A percentile compares a stretch with the other conserved stretches of the same genome.
Conservation (phyloP, 805 yeast species). For the Ogataea degrootiae region DNA sequence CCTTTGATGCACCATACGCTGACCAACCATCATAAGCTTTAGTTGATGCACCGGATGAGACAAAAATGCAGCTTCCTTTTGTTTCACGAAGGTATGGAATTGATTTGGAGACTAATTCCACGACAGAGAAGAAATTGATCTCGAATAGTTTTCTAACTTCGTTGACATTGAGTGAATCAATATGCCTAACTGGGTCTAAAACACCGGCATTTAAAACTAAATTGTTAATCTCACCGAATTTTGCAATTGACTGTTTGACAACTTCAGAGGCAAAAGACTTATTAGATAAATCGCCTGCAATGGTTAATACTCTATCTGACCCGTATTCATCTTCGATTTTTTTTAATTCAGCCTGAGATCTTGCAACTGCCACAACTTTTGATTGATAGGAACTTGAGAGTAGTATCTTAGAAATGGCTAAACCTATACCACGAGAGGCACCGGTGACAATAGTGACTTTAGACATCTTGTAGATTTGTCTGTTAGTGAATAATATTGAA, state of each 20-base stretch:
- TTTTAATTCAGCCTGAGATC: conserved; percentile 47
- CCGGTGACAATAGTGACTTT: conserved; percentile 50
- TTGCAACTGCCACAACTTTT: conserved; percentile 66
- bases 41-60: conserved; percentile 84
- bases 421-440: conserved; percentile 78
- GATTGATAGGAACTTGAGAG: conserved; percentile 34
- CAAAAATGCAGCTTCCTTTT: conserved; percentile 67
- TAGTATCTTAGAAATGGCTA: conserved; percentile 55
- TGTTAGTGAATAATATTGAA: background rate
- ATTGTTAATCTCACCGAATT: conserved; percentile 57
- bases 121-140: conserved; percentile 73
- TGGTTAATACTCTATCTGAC: conserved; percentile 40
- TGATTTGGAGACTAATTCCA: conserved; percentile 49
- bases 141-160: conserved; percentile 66
- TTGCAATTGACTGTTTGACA: conserved; percentile 39
- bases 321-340: conserved; percentile 37
- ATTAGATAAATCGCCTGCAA: conserved; percentile 59
- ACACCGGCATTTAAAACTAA: conserved; percentile 79
- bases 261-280: conserved; percentile 32
- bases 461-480: conserved; percentile 3
- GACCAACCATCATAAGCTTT: conserved; percentile 73
- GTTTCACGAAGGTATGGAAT: conserved; percentile 54
- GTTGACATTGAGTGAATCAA: conserved; percentile 46
- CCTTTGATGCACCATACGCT: conserved; percentile 89
- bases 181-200: conserved; percentile 65